Evolutionary conservation across 176 grass and related monocot genomes (phyloP).

Genomic region (Paspalum notatum): DNA sequence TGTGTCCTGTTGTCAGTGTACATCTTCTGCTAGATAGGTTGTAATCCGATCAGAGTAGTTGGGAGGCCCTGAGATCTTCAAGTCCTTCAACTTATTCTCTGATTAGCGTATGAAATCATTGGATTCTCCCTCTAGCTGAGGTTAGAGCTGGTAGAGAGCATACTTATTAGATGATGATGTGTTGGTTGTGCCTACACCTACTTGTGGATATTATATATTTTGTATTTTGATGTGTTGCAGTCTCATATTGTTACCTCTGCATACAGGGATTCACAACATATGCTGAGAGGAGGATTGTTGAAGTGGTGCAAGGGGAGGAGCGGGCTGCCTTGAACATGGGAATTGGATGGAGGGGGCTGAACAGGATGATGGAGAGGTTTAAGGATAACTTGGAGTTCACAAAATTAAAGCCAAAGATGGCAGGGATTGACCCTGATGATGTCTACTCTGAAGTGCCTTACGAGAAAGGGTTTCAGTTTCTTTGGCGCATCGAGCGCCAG

Average conservation of each 20-base stretch:
- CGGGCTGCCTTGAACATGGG: conserved; percentile 76
- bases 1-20: neutral
- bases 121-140: neutral
- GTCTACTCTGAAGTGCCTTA: conserved; percentile 91
- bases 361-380: conserved; percentile 85
- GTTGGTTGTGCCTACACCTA: neutral
- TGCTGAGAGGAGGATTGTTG: conserved; percentile 96
- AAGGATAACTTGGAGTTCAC: conserved; percentile 97
- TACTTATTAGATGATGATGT: neutral
- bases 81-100: conserved; percentile 9
- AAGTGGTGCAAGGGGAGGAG: conserved; percentile 90
- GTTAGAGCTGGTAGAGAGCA: neutral
- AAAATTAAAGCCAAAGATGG: conserved; percentile 87
- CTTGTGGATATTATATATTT: neutral
- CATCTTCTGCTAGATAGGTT: neutral
- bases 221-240: neutral
- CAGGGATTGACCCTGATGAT: conserved; percentile 85
- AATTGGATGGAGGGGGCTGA: conserved; percentile 85
- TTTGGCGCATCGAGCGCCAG: conserved; percentile 95
- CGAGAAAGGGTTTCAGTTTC: conserved; percentile 97
- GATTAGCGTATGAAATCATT: neutral
- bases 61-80: neutral
- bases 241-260: neutral
- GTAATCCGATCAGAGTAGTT: neutral
- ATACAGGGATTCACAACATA: conserved; percentile 87